Percentiles rank a stretch among this genome's conserved stretches.
phyloP scores from a whole-genome alignment of 345 rosid species.

The Melastoma malabathricum region DNA sequence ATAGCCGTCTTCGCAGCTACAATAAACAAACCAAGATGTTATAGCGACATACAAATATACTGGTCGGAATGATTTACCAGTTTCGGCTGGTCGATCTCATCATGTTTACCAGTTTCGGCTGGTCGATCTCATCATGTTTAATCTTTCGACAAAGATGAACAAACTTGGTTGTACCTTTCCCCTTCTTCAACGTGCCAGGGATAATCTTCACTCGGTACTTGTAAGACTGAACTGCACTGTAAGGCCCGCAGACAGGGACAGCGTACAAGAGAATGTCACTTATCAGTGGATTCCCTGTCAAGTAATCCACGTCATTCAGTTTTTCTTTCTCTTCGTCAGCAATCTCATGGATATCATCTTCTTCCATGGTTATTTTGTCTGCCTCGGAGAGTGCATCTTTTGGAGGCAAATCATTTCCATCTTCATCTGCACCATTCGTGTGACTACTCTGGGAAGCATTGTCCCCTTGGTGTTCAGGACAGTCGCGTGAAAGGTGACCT shows the following conservation, averaged over 20 bases:
- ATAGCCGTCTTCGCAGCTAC: constrained; percentile 83
- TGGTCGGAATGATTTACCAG: too few relatives aligned
- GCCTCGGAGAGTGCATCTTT: constrained; percentile 17
- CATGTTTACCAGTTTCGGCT: too few relatives aligned
- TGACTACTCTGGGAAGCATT: constrained; percentile 11
- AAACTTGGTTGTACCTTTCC: constrained; percentile 47
- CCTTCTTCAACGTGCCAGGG: constrained; percentile 87
- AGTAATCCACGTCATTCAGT: constrained; percentile 72
- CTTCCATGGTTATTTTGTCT: constrained; percentile 84
- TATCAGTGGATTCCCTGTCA: constrained; percentile 77
- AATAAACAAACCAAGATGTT: constrained; percentile 1
- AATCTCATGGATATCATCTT: constrained; percentile 81
- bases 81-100: too few relatives aligned
- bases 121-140: too few relatives aligned
- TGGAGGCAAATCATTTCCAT: constrained; percentile 8
- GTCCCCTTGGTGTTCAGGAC: constrained; percentile 51
- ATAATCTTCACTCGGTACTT: constrained; percentile 81
- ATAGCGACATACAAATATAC: neutral
- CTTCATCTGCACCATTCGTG: constrained; percentile 13
- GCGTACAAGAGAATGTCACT: constrained; percentile 70
- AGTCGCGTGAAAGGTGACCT: constrained; percentile 84
- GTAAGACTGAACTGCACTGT: constrained; percentile 71
- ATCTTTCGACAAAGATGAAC: neutral
- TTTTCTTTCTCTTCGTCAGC: constrained; percentile 85
- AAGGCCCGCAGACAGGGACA: constrained; percentile 91